These are phyloP conservation scores for Fusarium torreyae DNA, from an alignment of 2,329 filamentous ascomycete species.

Conservation along the genomic window DNA sequence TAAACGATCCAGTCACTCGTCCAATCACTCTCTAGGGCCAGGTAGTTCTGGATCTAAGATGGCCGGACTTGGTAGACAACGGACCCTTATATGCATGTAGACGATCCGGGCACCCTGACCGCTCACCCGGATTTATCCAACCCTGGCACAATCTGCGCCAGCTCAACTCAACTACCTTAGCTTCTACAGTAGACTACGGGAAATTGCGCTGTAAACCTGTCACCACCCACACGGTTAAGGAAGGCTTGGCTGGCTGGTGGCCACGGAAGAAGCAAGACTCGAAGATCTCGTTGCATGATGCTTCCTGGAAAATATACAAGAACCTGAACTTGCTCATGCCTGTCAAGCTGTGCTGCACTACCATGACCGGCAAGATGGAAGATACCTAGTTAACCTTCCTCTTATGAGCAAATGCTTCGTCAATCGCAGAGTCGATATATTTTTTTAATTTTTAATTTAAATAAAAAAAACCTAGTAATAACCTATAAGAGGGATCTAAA, in stretches of 20 bases:
- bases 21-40: neutral
- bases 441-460: too few relatives aligned
- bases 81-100: conserved; percentile 38
- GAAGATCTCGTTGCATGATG: neutral
- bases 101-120: conserved; percentile 42
- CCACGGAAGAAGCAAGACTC: neutral
- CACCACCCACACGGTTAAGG: conserved; percentile 5
- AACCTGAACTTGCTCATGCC: neutral
- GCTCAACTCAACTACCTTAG: neutral
- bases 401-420: too few relatives aligned
- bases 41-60: neutral
- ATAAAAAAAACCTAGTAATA: too few relatives aligned
- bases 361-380: neutral
- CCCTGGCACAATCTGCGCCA: conserved; percentile 27
- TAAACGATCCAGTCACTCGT: neutral
- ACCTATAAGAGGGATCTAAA: too few relatives aligned
- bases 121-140: conserved; percentile 44
- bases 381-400: neutral
- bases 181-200: conserved; percentile 9
- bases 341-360: neutral
- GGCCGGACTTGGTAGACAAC: neutral
- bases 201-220: conserved; percentile 33
- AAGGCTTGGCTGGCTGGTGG: conserved; percentile 30
- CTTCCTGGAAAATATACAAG: neutral
- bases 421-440: neutral